These are phyloP conservation scores for Globisporangium nunn DNA, from an alignment of 352 stramenopile genomes.

Conservation along the genomic window DNA sequence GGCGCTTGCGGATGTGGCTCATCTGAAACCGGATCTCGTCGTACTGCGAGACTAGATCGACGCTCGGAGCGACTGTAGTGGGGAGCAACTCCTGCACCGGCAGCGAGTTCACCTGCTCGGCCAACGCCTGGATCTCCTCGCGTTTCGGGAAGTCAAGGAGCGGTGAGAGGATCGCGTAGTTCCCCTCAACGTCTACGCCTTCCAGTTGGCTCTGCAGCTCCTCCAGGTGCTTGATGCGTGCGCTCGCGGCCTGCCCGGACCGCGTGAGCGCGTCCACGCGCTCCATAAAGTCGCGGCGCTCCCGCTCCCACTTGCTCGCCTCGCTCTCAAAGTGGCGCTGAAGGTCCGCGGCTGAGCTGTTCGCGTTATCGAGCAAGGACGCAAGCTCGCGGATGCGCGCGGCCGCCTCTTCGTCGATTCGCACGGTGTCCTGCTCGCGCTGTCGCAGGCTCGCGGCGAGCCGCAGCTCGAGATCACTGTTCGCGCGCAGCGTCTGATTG, in stretches of 20 bases:
- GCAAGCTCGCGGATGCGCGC: constrained; percentile 9
- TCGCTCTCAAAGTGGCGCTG: constrained; percentile 10
- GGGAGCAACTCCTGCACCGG: not conserved
- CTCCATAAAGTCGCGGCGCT: constrained; percentile 5
- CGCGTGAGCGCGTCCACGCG: constrained; percentile 20
- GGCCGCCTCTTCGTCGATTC: not conserved
- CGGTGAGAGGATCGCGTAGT: constrained; percentile 36
- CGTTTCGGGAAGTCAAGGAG: constrained; percentile 39
- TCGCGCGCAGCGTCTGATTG: constrained; percentile 41
- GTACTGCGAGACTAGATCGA: constrained; percentile 10
- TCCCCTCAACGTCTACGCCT: constrained; percentile 27
- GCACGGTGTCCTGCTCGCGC: not conserved
- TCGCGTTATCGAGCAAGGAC: constrained; percentile 4
- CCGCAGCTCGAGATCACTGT: constrained; percentile 14
- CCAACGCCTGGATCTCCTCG: constrained; percentile 26
- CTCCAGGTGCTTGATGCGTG: constrained; percentile 25
- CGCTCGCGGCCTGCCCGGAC: constrained; percentile 11
- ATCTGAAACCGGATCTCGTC: constrained; percentile 17
- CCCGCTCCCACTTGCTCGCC: constrained; percentile 2
- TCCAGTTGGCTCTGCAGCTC: constrained; percentile 37
- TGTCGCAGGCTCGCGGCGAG: constrained; percentile 4
- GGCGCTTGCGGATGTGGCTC: constrained; percentile 16
- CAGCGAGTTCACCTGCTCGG: constrained; percentile 10
- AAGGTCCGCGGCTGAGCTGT: constrained; percentile 6
- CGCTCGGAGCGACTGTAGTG: not conserved